Percentiles rank a stretch among this genome's conserved stretches.
phyloP scores from a whole-genome alignment of 2,329 filamentous ascomycete species.

The Claviceps paspali region DNA sequence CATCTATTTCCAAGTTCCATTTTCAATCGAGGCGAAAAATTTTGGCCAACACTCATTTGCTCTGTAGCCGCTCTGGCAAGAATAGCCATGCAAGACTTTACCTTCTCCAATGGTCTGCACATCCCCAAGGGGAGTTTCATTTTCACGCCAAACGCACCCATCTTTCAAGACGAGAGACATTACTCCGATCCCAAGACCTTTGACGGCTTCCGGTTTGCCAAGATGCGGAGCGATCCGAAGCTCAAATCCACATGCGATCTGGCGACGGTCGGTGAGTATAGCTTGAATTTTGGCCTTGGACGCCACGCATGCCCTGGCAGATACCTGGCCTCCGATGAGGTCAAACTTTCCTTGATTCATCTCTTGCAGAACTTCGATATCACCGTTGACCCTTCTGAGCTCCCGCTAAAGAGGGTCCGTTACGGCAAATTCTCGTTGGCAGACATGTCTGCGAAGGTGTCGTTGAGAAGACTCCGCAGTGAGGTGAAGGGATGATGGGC shows the following conservation, averaged over 20 bases:
- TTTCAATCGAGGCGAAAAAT: no score
- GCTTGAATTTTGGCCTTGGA: constrained; percentile 9
- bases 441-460: constrained; percentile 6
- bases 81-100: constrained; percentile 6
- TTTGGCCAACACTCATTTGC: not conserved
- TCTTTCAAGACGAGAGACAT: constrained; percentile 6
- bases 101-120: constrained; percentile 8
- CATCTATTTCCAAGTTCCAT: no score
- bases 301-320: constrained; percentile 8
- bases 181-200: constrained; percentile 5
- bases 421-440: constrained; percentile 8
- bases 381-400: constrained; percentile 5
- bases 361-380: constrained; percentile 7
- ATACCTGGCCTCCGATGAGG: constrained; percentile 8
- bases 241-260: constrained; percentile 2
- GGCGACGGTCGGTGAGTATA: constrained; percentile 6
- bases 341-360: constrained; percentile 7
- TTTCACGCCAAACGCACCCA: constrained; percentile 7
- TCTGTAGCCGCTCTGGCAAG: constrained; percentile 6
- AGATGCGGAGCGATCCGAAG: constrained; percentile 6
- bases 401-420: constrained; percentile 4
- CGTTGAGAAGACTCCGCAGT: constrained; percentile 2
- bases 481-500: not conserved
- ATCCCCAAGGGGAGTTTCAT: constrained; percentile 6
- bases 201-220: constrained; percentile 7